These are phyloP conservation scores for Beauveria rudraprayagi DNA, from an alignment of 2,329 filamentous ascomycete genomes.

Conservation along the genomic window DNA sequence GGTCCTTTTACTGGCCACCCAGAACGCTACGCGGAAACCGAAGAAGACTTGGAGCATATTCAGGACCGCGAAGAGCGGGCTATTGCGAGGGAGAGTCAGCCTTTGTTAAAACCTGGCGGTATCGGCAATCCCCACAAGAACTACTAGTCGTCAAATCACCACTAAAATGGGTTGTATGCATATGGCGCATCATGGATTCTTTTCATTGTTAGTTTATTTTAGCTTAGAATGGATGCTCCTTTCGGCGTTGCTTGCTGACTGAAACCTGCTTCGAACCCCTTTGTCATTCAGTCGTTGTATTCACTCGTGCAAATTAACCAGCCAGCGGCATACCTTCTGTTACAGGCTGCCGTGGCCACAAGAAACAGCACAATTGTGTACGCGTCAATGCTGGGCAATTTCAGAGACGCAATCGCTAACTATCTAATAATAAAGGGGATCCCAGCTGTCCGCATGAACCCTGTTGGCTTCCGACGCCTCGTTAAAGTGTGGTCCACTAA, in stretches of 20 bases:
- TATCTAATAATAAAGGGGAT: too few species aligned
- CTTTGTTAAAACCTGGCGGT: slow-evolving; percentile 41
- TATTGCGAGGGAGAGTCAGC: slow-evolving; percentile 42
- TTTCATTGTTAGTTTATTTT: not conserved
- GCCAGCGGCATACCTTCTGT: too few species aligned
- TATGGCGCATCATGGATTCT: not conserved
- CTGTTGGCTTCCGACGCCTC: slow-evolving; percentile 2
- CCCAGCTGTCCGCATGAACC: not conserved
- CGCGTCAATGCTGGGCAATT: not conserved
- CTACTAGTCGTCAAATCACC: slow-evolving; percentile 24
- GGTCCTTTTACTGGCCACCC: slow-evolving; percentile 45
- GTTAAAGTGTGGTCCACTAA: slow-evolving; percentile 2
- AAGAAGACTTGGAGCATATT: slow-evolving; percentile 43
- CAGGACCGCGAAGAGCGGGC: slow-evolving; percentile 43
- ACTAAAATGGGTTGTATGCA: not conserved
- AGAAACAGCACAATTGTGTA: not conserved
- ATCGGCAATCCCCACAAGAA: slow-evolving; percentile 38
- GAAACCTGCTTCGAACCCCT: not conserved
- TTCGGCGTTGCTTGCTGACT: not conserved
- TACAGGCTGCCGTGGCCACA: not conserved
- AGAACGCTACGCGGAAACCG: slow-evolving; percentile 42
- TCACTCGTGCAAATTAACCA: not conserved
- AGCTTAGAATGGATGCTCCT: not conserved
- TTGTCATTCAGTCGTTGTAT: not conserved
- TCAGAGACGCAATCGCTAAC: not conserved